These are phyloP conservation scores for Saccharum hybrid DNA, from an alignment of 202 grass and related monocot species.

Conservation along the genomic window DNA sequence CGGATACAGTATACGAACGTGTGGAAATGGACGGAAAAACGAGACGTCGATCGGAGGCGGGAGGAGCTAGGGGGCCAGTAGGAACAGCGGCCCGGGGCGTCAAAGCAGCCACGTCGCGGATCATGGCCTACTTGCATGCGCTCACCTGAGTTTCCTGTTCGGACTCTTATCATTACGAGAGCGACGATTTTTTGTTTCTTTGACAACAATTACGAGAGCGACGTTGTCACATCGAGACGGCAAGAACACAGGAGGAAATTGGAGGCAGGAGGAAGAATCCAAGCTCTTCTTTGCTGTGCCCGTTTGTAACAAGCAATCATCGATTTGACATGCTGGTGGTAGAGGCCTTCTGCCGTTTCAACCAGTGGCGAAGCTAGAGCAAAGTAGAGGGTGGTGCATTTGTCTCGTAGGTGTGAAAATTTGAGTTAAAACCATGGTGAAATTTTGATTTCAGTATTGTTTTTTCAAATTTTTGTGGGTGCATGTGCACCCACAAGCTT, in stretches of 20 bases:
- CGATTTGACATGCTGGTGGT: background rate
- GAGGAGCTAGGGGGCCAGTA: rapidly evolving
- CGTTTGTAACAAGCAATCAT: conserved; percentile 14
- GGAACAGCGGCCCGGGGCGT: no score
- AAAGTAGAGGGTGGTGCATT: no score
- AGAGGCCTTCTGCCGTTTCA: background rate
- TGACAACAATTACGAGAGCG: background rate
- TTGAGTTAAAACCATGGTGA: no score
- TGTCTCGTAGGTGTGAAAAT: no score
- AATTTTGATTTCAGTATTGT: no score
- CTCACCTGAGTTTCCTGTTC: background rate
- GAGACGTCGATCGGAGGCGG: background rate
- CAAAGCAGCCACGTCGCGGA: conserved; percentile 3
- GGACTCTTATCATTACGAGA: conserved; percentile 6
- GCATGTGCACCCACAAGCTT: no score
- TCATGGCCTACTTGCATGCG: background rate
- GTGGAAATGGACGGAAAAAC: background rate
- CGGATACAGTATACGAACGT: no score
- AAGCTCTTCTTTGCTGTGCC: background rate
- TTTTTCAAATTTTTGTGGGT: no score
- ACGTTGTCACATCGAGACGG: background rate
- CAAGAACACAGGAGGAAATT: background rate
- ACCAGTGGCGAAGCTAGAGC: no score
- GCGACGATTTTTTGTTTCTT: background rate
- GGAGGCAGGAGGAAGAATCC: background rate